A percentile compares a stretch with the other conserved stretches of the same genome.
phyloP scores from a whole-genome alignment of 164 flowering plant species.

The Santalum album region DNA sequence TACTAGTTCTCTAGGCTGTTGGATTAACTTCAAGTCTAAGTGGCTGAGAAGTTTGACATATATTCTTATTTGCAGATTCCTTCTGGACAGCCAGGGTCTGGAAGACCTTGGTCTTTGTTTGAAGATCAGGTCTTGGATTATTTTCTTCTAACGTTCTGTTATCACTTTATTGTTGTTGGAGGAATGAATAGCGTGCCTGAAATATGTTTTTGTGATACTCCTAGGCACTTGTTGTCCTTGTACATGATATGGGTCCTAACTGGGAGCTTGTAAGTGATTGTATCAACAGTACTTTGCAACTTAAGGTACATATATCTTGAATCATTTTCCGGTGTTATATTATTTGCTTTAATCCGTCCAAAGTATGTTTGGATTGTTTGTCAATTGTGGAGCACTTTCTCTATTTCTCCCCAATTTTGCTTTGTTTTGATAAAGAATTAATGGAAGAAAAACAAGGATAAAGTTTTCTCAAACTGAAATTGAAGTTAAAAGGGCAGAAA shows the following conservation, averaged over 20 bases:
- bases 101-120: constrained; percentile 72
- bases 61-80: constrained; percentile 42
- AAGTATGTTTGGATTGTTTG: no score
- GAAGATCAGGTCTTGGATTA: constrained; percentile 67
- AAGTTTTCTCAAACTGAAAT: no score
- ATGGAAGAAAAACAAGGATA: no score
- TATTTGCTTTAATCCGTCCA: no score
- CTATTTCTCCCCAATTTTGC: no score
- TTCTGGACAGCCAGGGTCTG: constrained; percentile 53
- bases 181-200: constrained; percentile 4
- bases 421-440: no score
- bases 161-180: neutral
- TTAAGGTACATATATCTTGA: constrained; percentile 47
- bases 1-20: neutral
- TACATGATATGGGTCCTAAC: constrained; percentile 96
- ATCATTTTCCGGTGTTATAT: neutral
- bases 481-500: no score
- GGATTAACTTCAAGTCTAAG: neutral
- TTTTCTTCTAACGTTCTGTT: neutral
- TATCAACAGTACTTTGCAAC: constrained; percentile 70
- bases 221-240: constrained; percentile 97
- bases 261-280: constrained; percentile 99
- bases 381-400: no score
- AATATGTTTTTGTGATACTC: constrained; percentile 2
- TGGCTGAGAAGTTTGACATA: constrained; percentile 5